Evolutionary conservation across 257 asterid genomes (phyloP), one percentile per base, ranked within the genome.

Genomic region (Gentiana dahurica): DNA sequence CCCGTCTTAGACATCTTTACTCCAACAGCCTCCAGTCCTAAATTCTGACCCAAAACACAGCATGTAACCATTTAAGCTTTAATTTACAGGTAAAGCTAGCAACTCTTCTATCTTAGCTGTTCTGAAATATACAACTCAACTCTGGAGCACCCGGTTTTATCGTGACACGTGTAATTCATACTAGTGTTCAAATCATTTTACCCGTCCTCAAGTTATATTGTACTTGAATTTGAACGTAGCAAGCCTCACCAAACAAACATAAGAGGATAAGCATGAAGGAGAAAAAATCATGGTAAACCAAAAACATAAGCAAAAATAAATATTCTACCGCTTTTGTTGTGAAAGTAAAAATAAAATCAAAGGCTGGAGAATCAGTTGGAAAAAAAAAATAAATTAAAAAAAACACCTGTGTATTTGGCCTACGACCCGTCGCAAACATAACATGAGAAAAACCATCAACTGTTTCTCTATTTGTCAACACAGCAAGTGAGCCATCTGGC

Each of bases 391-490:
- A 24, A 24, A 24, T 24, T 24, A 34, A 12, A 39, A 58, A 49
- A 38, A 54, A 64, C 73, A 91, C 95, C 95, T 75, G 75, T 11
- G 97, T 85, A 62, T 87, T 91, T 53, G 97, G 94, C 57, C 59
- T 69, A 53, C 97, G 83, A 54, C 98, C 98, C 7, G 98, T 91
- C 44, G 98, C 97, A 75, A 81, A 85, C 98, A 91, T 91, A 75
- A 91, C 69, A 74, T 85, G 98, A 60, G 97, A 79, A 68, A 88
- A 88, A 45, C 94, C 97, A 65, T 75, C 97, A 65, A 83, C 35
- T 46, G 86, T 87, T 67, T 89, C 98, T 77, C 76, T 83, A 79
- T 73, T 91, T 47, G 98, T 91, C 74, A 85, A 87, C 79, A 91
- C 34, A 15, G 95, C 81, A 39, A 87, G 72, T 39, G 84, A 72